Percentiles rank a stretch among this genome's conserved stretches.
phyloP scores from a whole-genome alignment of 192 early-diverging fungal genomes.

The Coemansia sp. region DNA sequence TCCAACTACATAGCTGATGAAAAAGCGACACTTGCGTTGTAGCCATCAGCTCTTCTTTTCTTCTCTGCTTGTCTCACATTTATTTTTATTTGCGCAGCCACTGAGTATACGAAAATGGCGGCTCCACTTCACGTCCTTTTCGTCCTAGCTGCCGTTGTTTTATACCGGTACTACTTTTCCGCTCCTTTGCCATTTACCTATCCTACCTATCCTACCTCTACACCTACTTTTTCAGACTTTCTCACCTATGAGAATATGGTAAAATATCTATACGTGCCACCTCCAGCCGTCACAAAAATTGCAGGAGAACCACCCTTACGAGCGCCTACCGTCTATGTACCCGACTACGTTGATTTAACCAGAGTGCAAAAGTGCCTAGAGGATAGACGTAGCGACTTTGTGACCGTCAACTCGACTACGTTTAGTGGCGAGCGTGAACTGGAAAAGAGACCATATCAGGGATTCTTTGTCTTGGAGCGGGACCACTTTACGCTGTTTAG shows the following conservation, averaged over 20 bases:
- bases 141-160: not conserved
- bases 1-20: not conserved
- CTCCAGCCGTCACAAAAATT: not conserved
- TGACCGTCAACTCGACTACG: not conserved
- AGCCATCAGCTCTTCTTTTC: not conserved
- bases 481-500: not conserved
- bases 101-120: not conserved
- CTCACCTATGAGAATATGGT: not conserved
- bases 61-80: not conserved
- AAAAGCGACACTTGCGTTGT: not conserved
- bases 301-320: not conserved
- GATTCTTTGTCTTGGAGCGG: slow-evolving; percentile 1
- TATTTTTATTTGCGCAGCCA: slow-evolving; percentile 8
- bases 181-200: not conserved
- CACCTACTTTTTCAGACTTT: not conserved
- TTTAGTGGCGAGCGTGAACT: not conserved
- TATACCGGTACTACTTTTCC: not conserved
- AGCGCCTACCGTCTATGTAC: not conserved
- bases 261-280: not conserved
- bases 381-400: not conserved
- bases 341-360: slow-evolving; percentile 1
- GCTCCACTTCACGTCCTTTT: not conserved
- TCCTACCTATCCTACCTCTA: not conserved
- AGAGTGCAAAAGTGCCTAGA: slow-evolving; percentile 6
- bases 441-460: not conserved